Base-by-base conservation (phyloP, 192 early-diverging fungal genomes). In the Coemansia sp. region DNA sequence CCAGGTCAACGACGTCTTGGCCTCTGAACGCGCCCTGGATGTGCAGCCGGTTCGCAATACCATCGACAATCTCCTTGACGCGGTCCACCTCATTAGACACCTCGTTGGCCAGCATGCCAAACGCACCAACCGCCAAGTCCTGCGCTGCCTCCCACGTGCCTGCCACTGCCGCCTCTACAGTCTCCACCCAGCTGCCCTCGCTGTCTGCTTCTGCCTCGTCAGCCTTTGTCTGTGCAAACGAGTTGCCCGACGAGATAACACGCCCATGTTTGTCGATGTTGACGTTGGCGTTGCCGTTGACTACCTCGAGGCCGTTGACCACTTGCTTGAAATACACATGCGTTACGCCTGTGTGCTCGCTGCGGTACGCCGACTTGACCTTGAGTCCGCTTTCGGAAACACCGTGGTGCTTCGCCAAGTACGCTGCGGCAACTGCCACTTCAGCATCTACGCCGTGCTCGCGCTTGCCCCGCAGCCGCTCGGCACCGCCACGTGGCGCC, bases 251-350 rank as follows among this genome's bases (percentile, higher is more conserved):
- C 21, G 81, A 76, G n/a, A 83, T 76, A n/a, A 83, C 60, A 9
- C 50, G 56, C 18, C 61, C 66, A 23, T 66, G 50, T 18, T 20
- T 14, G 58, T 83, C 76, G 20, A 83, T 57, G 62, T 90, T 87
- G 71, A 86, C 81, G 61, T 84, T 86, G 14, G 76, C 85, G 25
- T 86, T 84, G 49, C 72, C 85, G 66, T 90, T 90, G 42, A 73
- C 71, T 10, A 90, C 74, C 56, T 81, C 74, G 0, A 85, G 18
- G 5, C 85, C 89, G 37, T 71, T 65, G 51, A 81, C 38, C 5
- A 75, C 58, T 62, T 88, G 89, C 34, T 81, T 70, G n/a, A 86
- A 64, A 69, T 88, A 85, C 46, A 90, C 82, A 68, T 89, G 87
- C 25, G 86, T 82, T 54, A 87, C 63, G 23, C 84, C 83, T 11